phyloP scores from a whole-genome alignment of 108 stramenopile genomes.

The Cyclotella choctawhatcheeana region DNA sequence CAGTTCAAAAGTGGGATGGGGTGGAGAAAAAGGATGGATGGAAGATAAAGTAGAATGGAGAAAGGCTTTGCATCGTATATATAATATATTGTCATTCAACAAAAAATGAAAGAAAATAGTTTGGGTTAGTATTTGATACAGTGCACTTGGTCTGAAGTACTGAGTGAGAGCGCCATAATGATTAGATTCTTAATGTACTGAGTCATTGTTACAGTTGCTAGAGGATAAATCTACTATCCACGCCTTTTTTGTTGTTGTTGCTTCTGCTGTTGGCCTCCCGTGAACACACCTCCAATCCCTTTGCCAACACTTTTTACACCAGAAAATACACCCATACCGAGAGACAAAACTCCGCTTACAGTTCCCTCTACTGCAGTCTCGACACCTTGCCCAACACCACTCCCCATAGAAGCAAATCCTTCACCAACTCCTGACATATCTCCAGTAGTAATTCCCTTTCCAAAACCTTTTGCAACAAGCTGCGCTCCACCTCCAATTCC shows the following conservation, averaged over 20 bases:
- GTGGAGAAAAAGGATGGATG: too few species aligned
- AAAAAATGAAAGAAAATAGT: too few species aligned
- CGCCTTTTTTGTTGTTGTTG: background rate
- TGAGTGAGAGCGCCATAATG: too few species aligned
- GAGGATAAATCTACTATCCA: background rate
- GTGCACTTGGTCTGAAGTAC: too few species aligned
- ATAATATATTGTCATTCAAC: too few species aligned
- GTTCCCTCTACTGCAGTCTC: conserved; percentile 78
- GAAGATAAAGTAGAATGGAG: too few species aligned
- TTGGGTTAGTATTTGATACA: too few species aligned
- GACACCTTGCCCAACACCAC: conserved; percentile 80
- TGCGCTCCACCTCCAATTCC: conserved; percentile 81
- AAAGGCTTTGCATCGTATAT: too few species aligned
- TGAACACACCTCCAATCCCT: conserved; percentile 76
- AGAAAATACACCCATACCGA: conserved; percentile 77
- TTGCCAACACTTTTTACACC: conserved; percentile 76
- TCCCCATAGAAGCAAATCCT: conserved; percentile 70
- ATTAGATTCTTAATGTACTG: too few species aligned
- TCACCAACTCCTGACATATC: conserved; percentile 78
- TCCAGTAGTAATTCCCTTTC: conserved; percentile 75
- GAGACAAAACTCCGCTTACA: conserved; percentile 77
- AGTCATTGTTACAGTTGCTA: too few species aligned
- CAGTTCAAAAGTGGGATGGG: too few species aligned
- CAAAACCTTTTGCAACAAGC: conserved; percentile 80
- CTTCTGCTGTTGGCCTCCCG: conserved; percentile 20